phyloP scores from a whole-genome alignment of 2,329 filamentous ascomycete genomes.

The Tolypocladium ovalisporum region DNA sequence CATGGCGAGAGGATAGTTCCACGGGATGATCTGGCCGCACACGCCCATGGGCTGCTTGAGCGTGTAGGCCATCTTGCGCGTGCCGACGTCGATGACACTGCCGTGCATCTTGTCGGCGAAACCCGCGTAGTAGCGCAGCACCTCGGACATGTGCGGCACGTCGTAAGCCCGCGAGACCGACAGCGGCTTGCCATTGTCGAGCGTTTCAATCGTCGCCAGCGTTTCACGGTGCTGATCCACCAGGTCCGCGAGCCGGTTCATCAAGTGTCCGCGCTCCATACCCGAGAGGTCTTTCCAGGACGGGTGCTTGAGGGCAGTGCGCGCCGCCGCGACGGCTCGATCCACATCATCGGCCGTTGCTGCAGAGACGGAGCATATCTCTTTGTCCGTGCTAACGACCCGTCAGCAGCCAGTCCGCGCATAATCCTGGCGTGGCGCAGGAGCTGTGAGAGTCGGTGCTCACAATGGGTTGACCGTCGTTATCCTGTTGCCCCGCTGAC shows the following conservation, averaged over 20 bases:
- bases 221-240: slow-evolving; percentile 49
- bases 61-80: slow-evolving; percentile 65
- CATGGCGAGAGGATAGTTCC: slow-evolving; percentile 52
- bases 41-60: slow-evolving; percentile 66
- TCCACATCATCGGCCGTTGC: slow-evolving; percentile 19
- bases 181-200: slow-evolving; percentile 69
- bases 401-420: neutral
- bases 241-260: slow-evolving; percentile 62
- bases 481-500: slow-evolving; percentile 42
- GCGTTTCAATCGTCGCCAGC: slow-evolving; percentile 53
- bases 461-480: slow-evolving; percentile 45
- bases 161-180: slow-evolving; percentile 54
- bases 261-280: slow-evolving; percentile 55
- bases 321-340: slow-evolving; percentile 33
- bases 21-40: slow-evolving; percentile 60
- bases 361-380: slow-evolving; percentile 21
- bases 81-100: slow-evolving; percentile 59
- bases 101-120: slow-evolving; percentile 72
- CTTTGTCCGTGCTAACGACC: slow-evolving; percentile 13
- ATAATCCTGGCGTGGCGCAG: neutral
- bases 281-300: slow-evolving; percentile 58
- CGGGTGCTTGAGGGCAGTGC: slow-evolving; percentile 55
- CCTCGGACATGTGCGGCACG: slow-evolving; percentile 31
- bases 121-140: slow-evolving; percentile 64
- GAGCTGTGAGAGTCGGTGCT: neutral